Evolutionary conservation across 83 land plant species (phyloP).

Genomic region (Larix sibirica): DNA sequence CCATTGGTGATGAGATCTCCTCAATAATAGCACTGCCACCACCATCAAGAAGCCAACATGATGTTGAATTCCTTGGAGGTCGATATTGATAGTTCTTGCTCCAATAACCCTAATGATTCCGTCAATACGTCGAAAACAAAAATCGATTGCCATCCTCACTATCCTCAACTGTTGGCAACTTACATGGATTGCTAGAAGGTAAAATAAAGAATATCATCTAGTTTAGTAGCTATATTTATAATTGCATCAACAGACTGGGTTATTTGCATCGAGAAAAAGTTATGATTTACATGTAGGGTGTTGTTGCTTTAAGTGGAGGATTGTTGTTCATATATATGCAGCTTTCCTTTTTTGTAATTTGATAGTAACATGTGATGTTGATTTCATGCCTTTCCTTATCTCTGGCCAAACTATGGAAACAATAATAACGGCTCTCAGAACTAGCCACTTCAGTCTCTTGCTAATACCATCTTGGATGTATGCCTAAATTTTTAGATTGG

Average conservation of each 20-base stretch:
- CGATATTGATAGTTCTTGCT: not conserved
- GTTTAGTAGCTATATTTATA: too few relatives aligned
- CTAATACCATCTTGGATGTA: too few relatives aligned
- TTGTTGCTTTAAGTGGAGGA: not conserved
- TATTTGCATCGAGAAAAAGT: too few relatives aligned
- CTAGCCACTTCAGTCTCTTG: too few relatives aligned
- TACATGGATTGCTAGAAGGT: slow-evolving; percentile 30
- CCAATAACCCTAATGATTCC: not conserved
- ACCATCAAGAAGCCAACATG: not conserved
- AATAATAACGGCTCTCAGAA: too few relatives aligned
- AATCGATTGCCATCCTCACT: slow-evolving; percentile 22
- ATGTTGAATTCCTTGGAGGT: not conserved
- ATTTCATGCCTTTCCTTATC: too few relatives aligned
- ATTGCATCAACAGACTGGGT: too few relatives aligned
- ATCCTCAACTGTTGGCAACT: slow-evolving; percentile 18
- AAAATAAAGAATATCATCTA: not conserved
- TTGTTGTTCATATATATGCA: not conserved
- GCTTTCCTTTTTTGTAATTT: not conserved
- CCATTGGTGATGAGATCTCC: not conserved
- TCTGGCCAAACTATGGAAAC: too few relatives aligned
- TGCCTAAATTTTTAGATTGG: too few relatives aligned
- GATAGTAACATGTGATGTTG: too few relatives aligned
- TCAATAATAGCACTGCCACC: too few relatives aligned
- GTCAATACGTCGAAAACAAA: slow-evolving; percentile 9
- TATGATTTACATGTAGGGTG: not conserved